Percentiles rank a stretch among this genome's conserved stretches.
These are phyloP conservation scores for Herpetospermum pedunculosum DNA, from an alignment of 306 rosid genomes.

Conservation along the genomic window DNA sequence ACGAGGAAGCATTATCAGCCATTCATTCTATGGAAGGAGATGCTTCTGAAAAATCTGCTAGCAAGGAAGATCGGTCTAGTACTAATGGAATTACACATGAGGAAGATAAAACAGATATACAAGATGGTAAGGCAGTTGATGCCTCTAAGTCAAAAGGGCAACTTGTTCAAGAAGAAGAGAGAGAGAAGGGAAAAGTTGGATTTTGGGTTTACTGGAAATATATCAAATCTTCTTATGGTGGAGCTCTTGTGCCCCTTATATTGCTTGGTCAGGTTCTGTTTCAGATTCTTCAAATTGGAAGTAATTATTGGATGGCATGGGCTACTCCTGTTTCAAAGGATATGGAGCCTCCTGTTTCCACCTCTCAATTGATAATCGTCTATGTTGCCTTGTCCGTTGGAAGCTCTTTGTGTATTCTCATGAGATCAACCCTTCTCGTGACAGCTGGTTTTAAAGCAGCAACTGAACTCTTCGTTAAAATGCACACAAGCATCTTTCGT, in stretches of 20 bases:
- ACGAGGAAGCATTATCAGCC: constrained; percentile 56
- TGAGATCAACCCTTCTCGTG: constrained; percentile 30
- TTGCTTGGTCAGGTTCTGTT: constrained; percentile 51
- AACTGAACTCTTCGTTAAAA: constrained; percentile 59
- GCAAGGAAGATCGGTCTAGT: constrained; percentile 16
- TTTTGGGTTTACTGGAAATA: constrained; percentile 63
- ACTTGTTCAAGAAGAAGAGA: constrained; percentile 86
- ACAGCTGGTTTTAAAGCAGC: constrained; percentile 64
- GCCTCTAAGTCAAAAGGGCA: constrained; percentile 37
- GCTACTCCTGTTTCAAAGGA: constrained; percentile 66
- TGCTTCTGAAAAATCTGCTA: constrained; percentile 15
- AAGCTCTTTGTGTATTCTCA: constrained; percentile 49
- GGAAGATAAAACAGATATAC: constrained; percentile 19
- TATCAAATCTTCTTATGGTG: constrained; percentile 60
- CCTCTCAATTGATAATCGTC: constrained; percentile 36
- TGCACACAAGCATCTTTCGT: constrained; percentile 65
- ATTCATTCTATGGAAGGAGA: constrained; percentile 30
- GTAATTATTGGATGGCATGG: constrained; percentile 96
- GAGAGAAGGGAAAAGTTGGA: constrained; percentile 78
- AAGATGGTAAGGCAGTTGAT: constrained; percentile 27
- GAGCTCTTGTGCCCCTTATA: constrained; percentile 71
- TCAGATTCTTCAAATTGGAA: constrained; percentile 72
- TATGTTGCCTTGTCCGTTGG: constrained; percentile 61
- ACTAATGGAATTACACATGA: constrained; percentile 18
- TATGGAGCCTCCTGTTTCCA: constrained; percentile 29